phyloP scores from a whole-genome alignment of 2,329 filamentous ascomycete genomes.

The Hysterium pulicare region DNA sequence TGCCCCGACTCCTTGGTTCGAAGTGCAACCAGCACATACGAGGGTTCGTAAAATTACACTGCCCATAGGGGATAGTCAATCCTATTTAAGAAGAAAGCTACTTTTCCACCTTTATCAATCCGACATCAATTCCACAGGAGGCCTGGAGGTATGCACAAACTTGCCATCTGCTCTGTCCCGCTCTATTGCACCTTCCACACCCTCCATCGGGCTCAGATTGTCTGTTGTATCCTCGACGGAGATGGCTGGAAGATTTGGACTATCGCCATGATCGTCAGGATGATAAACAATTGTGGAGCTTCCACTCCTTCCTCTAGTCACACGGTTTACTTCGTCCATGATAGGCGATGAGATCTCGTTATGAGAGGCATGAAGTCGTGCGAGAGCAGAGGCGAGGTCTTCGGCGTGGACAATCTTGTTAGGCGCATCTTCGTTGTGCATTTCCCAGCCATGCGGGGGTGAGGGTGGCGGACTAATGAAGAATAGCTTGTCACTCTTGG shows the following conservation, averaged over 20 bases:
- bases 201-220: constrained; percentile 44
- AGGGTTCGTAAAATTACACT: too few species aligned
- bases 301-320: constrained; percentile 36
- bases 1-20: too few species aligned
- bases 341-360: constrained; percentile 25
- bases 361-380: constrained; percentile 47
- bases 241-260: constrained; percentile 58
- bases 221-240: constrained; percentile 60
- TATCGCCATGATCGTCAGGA: constrained; percentile 59
- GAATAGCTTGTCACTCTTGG: constrained; percentile 60
- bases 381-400: constrained; percentile 57
- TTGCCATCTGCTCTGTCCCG: constrained; percentile 33
- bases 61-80: not conserved
- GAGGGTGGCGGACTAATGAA: constrained; percentile 64
- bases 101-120: constrained; percentile 14
- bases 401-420: constrained; percentile 64
- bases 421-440: constrained; percentile 60
- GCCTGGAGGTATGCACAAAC: constrained; percentile 32
- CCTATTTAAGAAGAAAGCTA: too few species aligned
- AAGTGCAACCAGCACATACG: too few species aligned
- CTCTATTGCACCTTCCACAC: constrained; percentile 33
- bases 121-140: constrained; percentile 40
- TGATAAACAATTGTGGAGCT: constrained; percentile 62
- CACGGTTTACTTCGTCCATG: constrained; percentile 15
- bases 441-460: constrained; percentile 63